Percentiles rank a stretch among this genome's conserved stretches.
phyloP scores from a whole-genome alignment of 306 rosid species.

The Sesbania bispinosa region DNA sequence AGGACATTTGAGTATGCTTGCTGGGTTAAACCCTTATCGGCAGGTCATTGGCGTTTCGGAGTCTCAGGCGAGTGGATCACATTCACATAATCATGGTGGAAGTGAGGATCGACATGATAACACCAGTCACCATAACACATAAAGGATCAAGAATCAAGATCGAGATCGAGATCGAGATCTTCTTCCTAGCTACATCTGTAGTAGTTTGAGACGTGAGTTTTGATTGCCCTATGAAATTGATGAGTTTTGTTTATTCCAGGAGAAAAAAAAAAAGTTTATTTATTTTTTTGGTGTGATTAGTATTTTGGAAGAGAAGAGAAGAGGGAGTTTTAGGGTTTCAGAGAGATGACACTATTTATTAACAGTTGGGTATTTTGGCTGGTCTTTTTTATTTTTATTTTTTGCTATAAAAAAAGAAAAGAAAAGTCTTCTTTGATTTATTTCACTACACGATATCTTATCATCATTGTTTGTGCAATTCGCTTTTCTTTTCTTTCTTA shows the following conservation, averaged over 20 bases:
- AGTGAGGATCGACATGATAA: conserved; percentile 54
- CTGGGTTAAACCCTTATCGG: conserved; percentile 70
- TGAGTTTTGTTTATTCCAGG: conserved; percentile 36
- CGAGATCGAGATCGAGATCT: conserved; percentile 24
- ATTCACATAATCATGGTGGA: conserved; percentile 57
- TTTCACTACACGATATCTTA: conserved; percentile 49
- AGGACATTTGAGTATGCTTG: conserved; percentile 66
- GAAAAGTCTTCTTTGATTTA: conserved; percentile 28
- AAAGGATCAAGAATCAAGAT: too few species aligned
- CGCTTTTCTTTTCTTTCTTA: conserved; percentile 37
- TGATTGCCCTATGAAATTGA: conserved; percentile 55
- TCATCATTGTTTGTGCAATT: conserved; percentile 67
- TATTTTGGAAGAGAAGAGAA: conserved; percentile 29
- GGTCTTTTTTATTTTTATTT: background rate
- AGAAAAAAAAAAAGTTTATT: conserved; percentile 14
- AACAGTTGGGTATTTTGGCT: conserved; percentile 39
- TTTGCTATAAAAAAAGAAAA: conserved; percentile 6
- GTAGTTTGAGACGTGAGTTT: conserved; percentile 82
- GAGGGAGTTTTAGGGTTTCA: conserved; percentile 46
- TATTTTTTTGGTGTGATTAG: conserved; percentile 54
- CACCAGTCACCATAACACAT: conserved; percentile 67
- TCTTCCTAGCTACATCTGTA: conserved; percentile 53
- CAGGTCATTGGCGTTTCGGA: conserved; percentile 48
- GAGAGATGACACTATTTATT: conserved; percentile 45
- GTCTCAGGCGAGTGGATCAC: conserved; percentile 62